Evolutionary conservation across 179 eudicot genomes (phyloP).

Genomic region (Amaranthus tricolor): DNA sequence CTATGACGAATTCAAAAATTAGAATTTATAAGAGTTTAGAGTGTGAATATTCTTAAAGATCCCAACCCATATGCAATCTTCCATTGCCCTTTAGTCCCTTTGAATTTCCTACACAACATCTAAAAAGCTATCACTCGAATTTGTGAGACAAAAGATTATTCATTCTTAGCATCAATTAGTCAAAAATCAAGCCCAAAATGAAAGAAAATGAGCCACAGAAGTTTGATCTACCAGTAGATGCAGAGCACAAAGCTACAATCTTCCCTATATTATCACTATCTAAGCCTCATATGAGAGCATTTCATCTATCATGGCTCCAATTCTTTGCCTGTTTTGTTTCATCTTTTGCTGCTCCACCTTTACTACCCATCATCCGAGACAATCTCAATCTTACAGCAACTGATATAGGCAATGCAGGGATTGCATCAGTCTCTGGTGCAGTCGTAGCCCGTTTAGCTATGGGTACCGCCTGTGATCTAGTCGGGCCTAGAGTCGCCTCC

Average conservation of each 20-base stretch:
- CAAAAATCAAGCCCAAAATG: neutral
- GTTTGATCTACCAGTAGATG: slow-evolving; percentile 65
- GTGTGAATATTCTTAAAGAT: neutral
- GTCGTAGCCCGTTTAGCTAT: slow-evolving; percentile 65
- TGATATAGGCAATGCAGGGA: slow-evolving; percentile 90
- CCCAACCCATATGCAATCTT: neutral
- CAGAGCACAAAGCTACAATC: slow-evolving; percentile 63
- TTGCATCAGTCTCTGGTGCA: slow-evolving; percentile 82
- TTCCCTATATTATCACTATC: slow-evolving; percentile 48
- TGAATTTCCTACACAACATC: neutral
- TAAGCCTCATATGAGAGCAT: slow-evolving; percentile 79
- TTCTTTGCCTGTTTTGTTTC: slow-evolving; percentile 73
- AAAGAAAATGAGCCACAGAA: slow-evolving; percentile 1
- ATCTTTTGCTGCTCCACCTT: slow-evolving; percentile 80
- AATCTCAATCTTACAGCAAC: slow-evolving; percentile 58
- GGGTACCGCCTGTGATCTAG: slow-evolving; percentile 80
- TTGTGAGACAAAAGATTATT: neutral
- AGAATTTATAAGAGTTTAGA: neutral
- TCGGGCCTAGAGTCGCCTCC: slow-evolving; percentile 80
- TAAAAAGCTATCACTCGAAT: too few relatives aligned
- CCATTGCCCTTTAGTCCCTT: neutral
- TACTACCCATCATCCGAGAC: slow-evolving; percentile 73
- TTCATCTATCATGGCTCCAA: slow-evolving; percentile 76
- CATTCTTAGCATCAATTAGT: neutral
- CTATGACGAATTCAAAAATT: neutral